These are phyloP conservation scores for Luvunga scandens DNA, from an alignment of 345 rosid species.

Conservation along the genomic window DNA sequence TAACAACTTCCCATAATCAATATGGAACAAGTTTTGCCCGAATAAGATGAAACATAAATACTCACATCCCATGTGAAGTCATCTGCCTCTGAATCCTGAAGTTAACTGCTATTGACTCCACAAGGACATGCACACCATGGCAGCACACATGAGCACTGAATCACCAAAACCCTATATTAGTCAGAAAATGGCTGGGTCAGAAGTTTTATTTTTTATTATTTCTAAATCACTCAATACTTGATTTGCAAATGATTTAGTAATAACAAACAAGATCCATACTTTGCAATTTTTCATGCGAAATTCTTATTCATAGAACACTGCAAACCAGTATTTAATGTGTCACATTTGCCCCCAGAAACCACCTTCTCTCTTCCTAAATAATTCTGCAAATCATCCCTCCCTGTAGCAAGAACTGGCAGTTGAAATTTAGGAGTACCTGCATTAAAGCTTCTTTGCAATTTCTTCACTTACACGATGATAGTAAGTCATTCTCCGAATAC, in stretches of 20 bases:
- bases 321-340: not conserved
- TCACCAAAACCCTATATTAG: not conserved
- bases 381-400: not conserved
- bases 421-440: conserved; percentile 12
- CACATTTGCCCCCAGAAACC: not conserved
- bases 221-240: not conserved
- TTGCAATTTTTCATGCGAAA: not conserved
- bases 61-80: not conserved
- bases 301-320: too few relatives aligned
- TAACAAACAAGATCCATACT: not conserved
- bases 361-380: not conserved
- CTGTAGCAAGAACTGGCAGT: not conserved
- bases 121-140: not conserved
- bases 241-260: not conserved
- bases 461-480: conserved; percentile 77
- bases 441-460: conserved; percentile 70
- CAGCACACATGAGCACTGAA: not conserved
- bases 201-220: not conserved
- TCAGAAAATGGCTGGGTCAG: not conserved
- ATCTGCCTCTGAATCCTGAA: conserved; percentile 3
- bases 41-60: not conserved
- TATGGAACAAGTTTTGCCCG: not conserved
- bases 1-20: not conserved
- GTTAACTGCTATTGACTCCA: not conserved
- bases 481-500: conserved; percentile 85